These are phyloP conservation scores for Aspergillus pseudoviridinutans DNA, from an alignment of 2,329 filamentous ascomycete species.

Conservation along the genomic window DNA sequence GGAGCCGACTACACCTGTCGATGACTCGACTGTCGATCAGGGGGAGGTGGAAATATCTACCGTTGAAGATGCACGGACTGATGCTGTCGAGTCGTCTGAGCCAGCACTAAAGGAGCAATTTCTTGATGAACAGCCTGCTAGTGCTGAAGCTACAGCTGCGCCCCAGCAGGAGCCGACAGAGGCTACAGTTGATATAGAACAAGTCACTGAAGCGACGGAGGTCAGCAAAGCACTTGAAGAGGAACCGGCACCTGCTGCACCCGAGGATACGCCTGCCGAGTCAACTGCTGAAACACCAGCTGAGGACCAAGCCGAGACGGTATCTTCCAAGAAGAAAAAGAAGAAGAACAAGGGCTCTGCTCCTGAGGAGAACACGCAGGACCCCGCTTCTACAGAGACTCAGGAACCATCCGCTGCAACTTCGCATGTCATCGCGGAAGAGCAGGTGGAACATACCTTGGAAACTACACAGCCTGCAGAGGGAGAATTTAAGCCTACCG, in stretches of 20 bases:
- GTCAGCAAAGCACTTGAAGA: not conserved
- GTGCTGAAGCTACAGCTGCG: not conserved
- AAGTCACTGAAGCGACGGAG: not conserved
- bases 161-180: not conserved
- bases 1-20: conserved; percentile 9
- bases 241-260: not conserved
- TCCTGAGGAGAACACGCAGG: conserved; percentile 7
- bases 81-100: not conserved
- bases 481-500: not conserved
- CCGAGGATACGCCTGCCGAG: conserved; percentile 7
- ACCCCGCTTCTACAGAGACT: not conserved
- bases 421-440: not conserved
- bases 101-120: not conserved
- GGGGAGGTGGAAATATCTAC: not conserved
- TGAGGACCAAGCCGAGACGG: not conserved
- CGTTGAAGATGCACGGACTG: not conserved
- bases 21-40: not conserved
- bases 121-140: not conserved
- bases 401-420: not conserved
- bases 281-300: conserved; percentile 1
- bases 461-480: not conserved
- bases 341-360: conserved; percentile 12
- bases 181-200: not conserved
- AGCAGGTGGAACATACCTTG: not conserved
- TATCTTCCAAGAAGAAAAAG: conserved; percentile 21